Evolutionary conservation across 768 basidiomycete species (phyloP).

Genomic region (Clavaria fumosa): DNA sequence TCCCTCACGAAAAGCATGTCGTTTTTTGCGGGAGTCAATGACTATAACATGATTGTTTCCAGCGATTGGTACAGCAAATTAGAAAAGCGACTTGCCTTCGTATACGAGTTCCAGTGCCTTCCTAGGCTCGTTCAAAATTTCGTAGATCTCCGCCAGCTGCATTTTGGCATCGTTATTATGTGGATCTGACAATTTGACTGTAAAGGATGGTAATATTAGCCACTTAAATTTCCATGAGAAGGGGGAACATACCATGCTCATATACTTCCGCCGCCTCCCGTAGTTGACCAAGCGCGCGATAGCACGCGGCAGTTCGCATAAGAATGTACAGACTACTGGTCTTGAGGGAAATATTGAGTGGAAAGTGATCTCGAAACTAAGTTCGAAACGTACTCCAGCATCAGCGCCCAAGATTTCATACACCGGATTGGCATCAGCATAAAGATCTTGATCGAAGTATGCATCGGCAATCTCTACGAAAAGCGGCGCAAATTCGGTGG

Average conservation of each 20-base stretch:
- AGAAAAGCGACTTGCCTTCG: slow-evolving; percentile 38
- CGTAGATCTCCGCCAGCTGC: slow-evolving; percentile 82
- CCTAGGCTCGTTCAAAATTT: slow-evolving; percentile 62
- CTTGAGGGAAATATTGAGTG: slow-evolving; percentile 21
- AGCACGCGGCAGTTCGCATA: slow-evolving; percentile 68
- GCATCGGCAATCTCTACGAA: slow-evolving; percentile 80
- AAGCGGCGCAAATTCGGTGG: slow-evolving; percentile 59
- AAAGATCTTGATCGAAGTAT: slow-evolving; percentile 62
- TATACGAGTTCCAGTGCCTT: slow-evolving; percentile 76
- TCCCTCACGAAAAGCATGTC: slow-evolving; percentile 12
- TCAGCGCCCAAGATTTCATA: slow-evolving; percentile 68
- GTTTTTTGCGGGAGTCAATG: slow-evolving; percentile 44
- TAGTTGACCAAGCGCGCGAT: slow-evolving; percentile 59
- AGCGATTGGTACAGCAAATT: not conserved
- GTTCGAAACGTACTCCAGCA: slow-evolving; percentile 37
- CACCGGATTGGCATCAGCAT: slow-evolving; percentile 62
- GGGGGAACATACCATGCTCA: slow-evolving; percentile 46
- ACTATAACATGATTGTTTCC: slow-evolving; percentile 19
- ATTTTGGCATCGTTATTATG: slow-evolving; percentile 71
- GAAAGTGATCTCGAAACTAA: not conserved
- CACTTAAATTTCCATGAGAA: not conserved
- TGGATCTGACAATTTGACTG: slow-evolving; percentile 65
- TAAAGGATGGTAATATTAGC: not conserved
- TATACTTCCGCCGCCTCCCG: slow-evolving; percentile 73
- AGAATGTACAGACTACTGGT: slow-evolving; percentile 60